A percentile compares a stretch with the other conserved stretches of the same genome.
Evolutionary conservation across 352 stramenopile species (phyloP).

Genomic region (Elongisporangium anandrum): DNA sequence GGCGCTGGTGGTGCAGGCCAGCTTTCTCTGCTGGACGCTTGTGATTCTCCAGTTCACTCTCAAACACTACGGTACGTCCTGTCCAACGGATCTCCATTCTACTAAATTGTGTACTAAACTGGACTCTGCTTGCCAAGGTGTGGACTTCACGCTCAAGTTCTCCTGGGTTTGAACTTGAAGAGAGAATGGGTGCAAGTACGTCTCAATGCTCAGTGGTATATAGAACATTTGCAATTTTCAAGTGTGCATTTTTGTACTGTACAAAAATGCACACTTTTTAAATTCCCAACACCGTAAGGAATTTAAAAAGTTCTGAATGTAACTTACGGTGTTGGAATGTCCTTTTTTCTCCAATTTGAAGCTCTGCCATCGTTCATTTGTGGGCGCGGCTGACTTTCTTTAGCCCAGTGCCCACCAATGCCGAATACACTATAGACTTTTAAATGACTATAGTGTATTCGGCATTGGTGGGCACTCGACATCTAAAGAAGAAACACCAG

Average conservation of each 20-base stretch:
- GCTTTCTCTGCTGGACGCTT: slow-evolving; percentile 20
- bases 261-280: too few relatives aligned
- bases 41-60: slow-evolving; percentile 28
- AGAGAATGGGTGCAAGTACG: too few relatives aligned
- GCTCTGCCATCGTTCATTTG: not conserved
- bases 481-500: too few relatives aligned
- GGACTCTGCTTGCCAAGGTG: not conserved
- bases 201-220: too few relatives aligned
- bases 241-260: too few relatives aligned
- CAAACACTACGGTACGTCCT: slow-evolving; percentile 14
- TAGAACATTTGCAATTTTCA: too few relatives aligned
- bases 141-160: not conserved
- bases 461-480: too few relatives aligned
- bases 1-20: slow-evolving; percentile 14
- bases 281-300: too few relatives aligned
- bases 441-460: too few relatives aligned
- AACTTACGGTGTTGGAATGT: not conserved
- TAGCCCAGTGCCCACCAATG: not conserved
- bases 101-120: not conserved
- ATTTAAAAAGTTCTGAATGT: too few relatives aligned
- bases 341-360: not conserved
- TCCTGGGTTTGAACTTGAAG: not conserved
- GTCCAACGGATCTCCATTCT: not conserved
- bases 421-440: too few relatives aligned
- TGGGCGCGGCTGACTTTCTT: not conserved